phyloP scores from a whole-genome alignment of 441 rosid genomes.

The Syzygium syzygioides region DNA sequence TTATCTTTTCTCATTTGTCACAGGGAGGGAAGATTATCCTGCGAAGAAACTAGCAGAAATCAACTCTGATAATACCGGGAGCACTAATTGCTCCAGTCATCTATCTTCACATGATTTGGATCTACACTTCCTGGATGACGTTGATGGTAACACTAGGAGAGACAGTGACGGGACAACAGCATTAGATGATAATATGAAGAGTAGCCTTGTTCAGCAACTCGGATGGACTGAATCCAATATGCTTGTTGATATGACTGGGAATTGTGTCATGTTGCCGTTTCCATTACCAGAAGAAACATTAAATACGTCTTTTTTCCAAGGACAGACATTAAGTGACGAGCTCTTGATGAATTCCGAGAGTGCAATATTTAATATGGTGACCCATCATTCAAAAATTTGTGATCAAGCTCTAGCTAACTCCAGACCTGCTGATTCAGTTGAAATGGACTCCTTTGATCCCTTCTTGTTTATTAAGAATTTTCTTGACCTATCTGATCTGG shows the following conservation, averaged over 20 bases:
- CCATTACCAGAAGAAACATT: not conserved
- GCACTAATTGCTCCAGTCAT: not conserved
- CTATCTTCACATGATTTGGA: not conserved
- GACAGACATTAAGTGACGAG: not conserved
- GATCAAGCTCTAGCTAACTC: not conserved
- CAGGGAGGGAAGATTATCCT: not conserved
- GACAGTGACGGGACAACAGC: not conserved
- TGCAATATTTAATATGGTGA: not conserved
- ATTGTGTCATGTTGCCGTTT: not conserved
- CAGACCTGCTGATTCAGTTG: not conserved
- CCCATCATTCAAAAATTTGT: not conserved
- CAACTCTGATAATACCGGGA: not conserved
- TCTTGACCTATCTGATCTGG: conserved; percentile 1
- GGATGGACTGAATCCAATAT: not conserved
- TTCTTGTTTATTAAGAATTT: not conserved
- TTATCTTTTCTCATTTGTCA: not conserved
- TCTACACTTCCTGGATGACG: not conserved
- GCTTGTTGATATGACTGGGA: not conserved
- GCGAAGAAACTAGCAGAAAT: not conserved
- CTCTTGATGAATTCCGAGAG: not conserved
- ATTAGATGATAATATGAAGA: not conserved
- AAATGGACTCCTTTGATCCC: conserved; percentile 1
- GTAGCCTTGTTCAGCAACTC: not conserved
- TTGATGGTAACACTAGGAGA: not conserved
- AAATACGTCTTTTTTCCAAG: not conserved